Evolutionary conservation across 371 early-diverging fungal species (phyloP).

Genomic region (Mucor racemosus): DNA sequence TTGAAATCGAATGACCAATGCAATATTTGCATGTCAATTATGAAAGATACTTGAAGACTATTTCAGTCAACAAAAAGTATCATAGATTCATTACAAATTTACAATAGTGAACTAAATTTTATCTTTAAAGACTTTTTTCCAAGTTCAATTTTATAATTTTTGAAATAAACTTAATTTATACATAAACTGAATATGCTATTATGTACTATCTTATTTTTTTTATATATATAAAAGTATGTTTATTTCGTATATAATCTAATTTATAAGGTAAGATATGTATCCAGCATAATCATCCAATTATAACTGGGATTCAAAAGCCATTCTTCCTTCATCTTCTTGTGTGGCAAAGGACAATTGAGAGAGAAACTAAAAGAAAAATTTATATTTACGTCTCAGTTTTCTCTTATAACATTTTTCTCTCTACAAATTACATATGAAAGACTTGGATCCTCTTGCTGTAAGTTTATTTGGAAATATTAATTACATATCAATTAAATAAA

Average conservation of each 20-base stretch:
- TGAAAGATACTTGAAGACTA: no score
- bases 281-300: no score
- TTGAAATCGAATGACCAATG: constrained; percentile 18
- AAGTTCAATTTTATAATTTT: no score
- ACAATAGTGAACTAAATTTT: no score
- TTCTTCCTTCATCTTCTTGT: constrained; percentile 1
- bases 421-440: constrained; percentile 37
- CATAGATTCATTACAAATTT: no score
- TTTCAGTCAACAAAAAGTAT: no score
- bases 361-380: background rate
- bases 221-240: no score
- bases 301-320: background rate
- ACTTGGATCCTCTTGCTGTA: constrained; percentile 45
- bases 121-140: no score
- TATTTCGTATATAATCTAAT: no score
- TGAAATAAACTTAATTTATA: background rate
- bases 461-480: background rate
- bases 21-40: constrained; percentile 19
- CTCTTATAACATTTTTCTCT: background rate
- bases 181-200: background rate
- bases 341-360: background rate
- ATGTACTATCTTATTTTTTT: background rate
- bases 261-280: no score
- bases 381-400: background rate
- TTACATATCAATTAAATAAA: background rate